phyloP scores from a whole-genome alignment of 2,329 filamentous ascomycete genomes.

The Fusarium abutilonis region DNA sequence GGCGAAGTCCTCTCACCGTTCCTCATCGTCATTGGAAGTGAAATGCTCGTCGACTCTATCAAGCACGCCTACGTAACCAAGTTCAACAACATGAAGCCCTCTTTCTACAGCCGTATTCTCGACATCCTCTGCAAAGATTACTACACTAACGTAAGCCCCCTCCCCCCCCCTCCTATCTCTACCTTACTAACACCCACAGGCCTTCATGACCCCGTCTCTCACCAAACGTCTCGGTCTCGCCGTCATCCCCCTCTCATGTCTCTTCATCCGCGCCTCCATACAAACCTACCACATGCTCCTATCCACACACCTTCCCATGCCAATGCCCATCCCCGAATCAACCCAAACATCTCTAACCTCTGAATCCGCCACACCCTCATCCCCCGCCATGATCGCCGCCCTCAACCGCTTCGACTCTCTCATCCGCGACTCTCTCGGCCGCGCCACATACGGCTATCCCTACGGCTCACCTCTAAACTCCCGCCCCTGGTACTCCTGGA shows the following conservation, averaged over 20 bases:
- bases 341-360: conserved; percentile 72
- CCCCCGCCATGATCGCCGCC: conserved; percentile 79
- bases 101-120: conserved; percentile 87
- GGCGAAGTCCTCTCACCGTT: conserved; percentile 94
- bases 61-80: conserved; percentile 99
- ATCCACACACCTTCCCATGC: conserved; percentile 82
- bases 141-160: conserved; percentile 81
- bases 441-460: conserved; percentile 73
- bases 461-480: conserved; percentile 53
- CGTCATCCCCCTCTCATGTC: conserved; percentile 89
- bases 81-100: conserved; percentile 96
- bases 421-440: conserved; percentile 78
- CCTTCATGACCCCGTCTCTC: conserved; percentile 89
- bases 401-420: conserved; percentile 81
- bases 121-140: conserved; percentile 98
- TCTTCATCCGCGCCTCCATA: conserved; percentile 93
- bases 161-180: not conserved
- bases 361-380: conserved; percentile 70
- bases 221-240: conserved; percentile 90
- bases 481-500: conserved; percentile 65
- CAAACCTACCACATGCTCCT: conserved; percentile 99
- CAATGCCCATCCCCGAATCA: conserved; percentile 71
- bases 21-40: conserved; percentile 90
- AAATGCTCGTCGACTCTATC: conserved; percentile 96
- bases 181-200: conserved; percentile 57